A percentile compares a stretch with the other conserved stretches of the same genome.
Conservation (phyloP, 257 asterid genomes). For the Solanum neorickii region DNA sequence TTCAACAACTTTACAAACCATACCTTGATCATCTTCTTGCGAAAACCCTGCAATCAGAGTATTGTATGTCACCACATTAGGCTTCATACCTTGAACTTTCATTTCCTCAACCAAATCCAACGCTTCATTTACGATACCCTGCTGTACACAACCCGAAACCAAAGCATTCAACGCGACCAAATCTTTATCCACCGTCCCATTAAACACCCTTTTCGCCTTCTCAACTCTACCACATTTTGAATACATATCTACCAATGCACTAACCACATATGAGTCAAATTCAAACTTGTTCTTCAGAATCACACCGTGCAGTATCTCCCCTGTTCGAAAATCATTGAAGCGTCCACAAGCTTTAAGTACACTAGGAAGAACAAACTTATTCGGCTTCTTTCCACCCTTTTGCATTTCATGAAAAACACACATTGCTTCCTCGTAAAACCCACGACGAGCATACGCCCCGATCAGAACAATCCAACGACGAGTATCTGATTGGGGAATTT, state of each 20-base stretch:
- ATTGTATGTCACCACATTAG: constrained; percentile 58
- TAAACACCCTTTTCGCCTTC: constrained; percentile 41
- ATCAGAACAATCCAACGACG: constrained; percentile 46
- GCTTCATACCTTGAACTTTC: constrained; percentile 25
- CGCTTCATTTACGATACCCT: constrained; percentile 23
- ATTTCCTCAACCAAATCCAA: constrained; percentile 30
- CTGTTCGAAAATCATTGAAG: constrained; percentile 31
- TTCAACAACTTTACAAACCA: constrained; percentile 24
- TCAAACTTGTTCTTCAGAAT: constrained; percentile 29
- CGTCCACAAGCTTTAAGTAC: constrained; percentile 68
- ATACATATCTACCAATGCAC: constrained; percentile 60
- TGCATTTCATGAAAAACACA: constrained; percentile 30
- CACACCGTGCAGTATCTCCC: constrained; percentile 38
- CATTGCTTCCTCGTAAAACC: constrained; percentile 42
- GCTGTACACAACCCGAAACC: constrained; percentile 49
- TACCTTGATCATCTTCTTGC: constrained; percentile 28
- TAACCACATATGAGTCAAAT: constrained; percentile 35
- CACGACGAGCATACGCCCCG: constrained; percentile 49
- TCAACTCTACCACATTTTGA: constrained; percentile 39
- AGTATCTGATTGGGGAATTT: constrained; percentile 35
- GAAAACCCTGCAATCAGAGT: constrained; percentile 62
- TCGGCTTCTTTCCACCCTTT: constrained; percentile 16
- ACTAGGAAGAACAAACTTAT: constrained; percentile 51
- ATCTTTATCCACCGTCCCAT: constrained; percentile 33
- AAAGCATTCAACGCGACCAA: constrained; percentile 50